A percentile compares a stretch with the other conserved stretches of the same genome.
Conservation (phyloP, 192 early-diverging fungal species). For the Coemansia sp. region DNA sequence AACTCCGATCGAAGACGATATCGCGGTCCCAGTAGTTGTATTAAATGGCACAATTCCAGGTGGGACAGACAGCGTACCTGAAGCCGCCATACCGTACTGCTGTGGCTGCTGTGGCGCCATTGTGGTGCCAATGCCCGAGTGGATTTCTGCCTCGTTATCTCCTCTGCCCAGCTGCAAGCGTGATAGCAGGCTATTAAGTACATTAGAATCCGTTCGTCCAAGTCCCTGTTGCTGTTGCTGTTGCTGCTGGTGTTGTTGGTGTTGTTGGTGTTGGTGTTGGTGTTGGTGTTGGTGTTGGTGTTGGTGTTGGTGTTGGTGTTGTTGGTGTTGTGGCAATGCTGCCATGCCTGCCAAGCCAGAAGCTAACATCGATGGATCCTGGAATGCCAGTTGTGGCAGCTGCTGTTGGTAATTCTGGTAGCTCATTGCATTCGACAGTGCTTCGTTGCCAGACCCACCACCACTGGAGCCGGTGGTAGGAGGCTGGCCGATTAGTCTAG, state of each 20-base stretch:
- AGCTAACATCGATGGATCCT: constrained; percentile 26
- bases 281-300: no score
- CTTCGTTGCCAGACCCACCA: constrained; percentile 7
- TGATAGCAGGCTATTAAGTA: constrained; percentile 40
- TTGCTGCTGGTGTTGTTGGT: no score
- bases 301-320: constrained; percentile 32
- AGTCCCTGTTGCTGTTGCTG: constrained; percentile 28
- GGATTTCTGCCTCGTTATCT: constrained; percentile 7
- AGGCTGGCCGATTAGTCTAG: constrained; percentile 35
- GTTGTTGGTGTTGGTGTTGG: no score
- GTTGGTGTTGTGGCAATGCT: constrained; percentile 17
- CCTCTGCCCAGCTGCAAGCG: constrained; percentile 33
- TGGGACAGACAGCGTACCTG: constrained; percentile 4
- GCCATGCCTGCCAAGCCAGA: constrained; percentile 8
- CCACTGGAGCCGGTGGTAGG: background rate
- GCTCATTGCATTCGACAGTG: background rate
- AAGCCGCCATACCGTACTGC: background rate
- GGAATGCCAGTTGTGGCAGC: constrained; percentile 8
- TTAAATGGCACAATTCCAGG: constrained; percentile 5
- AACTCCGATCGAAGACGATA: background rate
- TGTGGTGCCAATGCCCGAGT: background rate
- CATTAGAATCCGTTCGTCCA: constrained; percentile 30
- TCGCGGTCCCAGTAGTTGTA: background rate
- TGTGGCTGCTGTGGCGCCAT: background rate
- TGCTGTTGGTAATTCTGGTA: constrained; percentile 15